Base-by-base conservation (phyloP, 1,284 basidiomycete species). In the Pyrrhoderma noxium region DNA sequence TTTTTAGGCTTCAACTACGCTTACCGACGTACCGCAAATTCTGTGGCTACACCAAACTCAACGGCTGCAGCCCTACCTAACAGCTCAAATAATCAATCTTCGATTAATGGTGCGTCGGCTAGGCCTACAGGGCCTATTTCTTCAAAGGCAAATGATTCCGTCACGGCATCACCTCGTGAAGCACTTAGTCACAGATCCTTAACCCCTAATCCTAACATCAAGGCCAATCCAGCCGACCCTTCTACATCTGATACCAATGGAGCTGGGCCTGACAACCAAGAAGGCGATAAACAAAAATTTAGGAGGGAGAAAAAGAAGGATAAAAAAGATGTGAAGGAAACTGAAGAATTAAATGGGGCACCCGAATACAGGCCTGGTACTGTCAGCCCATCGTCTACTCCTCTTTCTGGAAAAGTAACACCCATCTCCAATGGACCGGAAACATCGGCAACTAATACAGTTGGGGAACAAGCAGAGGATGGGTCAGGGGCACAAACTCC, bases 1-100 rank as follows among this genome's bases (percentile, higher is more conserved):
- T 47, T 36, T 36, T 18, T 58, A 93, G 91, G 93, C 31, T 93
- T 98, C 75, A 98, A 97, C 71, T 99, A 94, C 64, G 89, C 92
- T 0, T 94, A 93, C 65, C 84, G 93, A 53, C 80, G 87, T 51
- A 81, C 79, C 2, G 76, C 82, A 41, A 77, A 79, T 14, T 70
- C 76, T 2, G 70, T 63, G 2, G 64, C 62, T 27, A 75, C 74
- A 0, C 70, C 75, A 9, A 67, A 65, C 40, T 69, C 71, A 8
- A 61, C 65, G 2, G 66, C 62, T 9, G 66, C 70, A 18, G 59
- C 67, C 8, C 67, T 71, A 19, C 65, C 66, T 13, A 65, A 64
- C 22, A 66, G 63, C 21, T 47, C 62, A 40, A 62, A 14, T 47
- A 60, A 51, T n/a, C 38, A 16, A 8, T 5, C 38, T 5, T 22